Evolutionary conservation across 2,329 filamentous ascomycete species (phyloP).

Genomic region (Aspergillus japonicus): DNA sequence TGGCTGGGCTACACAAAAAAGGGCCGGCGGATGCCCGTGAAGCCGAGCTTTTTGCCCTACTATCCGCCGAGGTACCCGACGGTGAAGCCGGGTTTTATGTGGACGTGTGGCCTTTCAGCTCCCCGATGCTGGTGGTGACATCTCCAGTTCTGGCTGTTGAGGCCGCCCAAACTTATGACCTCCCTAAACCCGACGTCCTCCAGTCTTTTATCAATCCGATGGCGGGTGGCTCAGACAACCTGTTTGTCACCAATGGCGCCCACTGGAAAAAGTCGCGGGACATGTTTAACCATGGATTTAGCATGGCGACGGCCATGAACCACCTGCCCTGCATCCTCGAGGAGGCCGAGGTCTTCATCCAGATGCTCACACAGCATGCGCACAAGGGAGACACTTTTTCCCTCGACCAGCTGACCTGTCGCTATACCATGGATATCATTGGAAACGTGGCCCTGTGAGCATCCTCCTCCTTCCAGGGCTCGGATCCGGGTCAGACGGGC

Average conservation of each 20-base stretch:
- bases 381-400: not conserved
- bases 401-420: not conserved
- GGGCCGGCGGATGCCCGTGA: not conserved
- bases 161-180: not conserved
- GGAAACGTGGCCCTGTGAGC: slow-evolving; percentile 4
- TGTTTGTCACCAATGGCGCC: not conserved
- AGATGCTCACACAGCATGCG: not conserved
- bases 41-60: not conserved
- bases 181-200: not conserved
- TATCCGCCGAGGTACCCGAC: not conserved
- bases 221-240: not conserved
- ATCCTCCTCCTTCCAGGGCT: not conserved
- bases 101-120: not conserved
- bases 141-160: not conserved
- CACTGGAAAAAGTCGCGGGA: not conserved
- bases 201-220: not conserved
- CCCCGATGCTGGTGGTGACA: not conserved
- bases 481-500: too few relatives aligned
- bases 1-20: not conserved
- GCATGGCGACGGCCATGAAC: not conserved
- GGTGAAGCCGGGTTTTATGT: not conserved
- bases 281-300: not conserved
- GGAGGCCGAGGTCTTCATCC: not conserved
- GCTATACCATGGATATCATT: not conserved
- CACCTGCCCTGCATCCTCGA: not conserved